Conservation (phyloP, 2,329 filamentous ascomycete genomes). For the Chaetothyriales sp. region DNA sequence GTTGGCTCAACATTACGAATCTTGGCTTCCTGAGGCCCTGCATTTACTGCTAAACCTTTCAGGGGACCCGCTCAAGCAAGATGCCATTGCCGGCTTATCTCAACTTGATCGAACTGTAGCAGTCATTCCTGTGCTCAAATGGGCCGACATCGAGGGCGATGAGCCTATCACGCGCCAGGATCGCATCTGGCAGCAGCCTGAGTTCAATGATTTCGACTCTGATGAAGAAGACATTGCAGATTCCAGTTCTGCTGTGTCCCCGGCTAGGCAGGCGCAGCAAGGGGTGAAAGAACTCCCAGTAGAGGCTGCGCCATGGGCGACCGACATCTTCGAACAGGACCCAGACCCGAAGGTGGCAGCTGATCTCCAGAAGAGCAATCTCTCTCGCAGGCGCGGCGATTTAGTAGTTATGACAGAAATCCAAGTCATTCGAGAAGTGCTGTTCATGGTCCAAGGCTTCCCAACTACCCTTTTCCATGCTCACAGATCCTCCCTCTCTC, state of each 20-base stretch:
- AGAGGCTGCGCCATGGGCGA: neutral
- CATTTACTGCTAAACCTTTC: constrained; percentile 69
- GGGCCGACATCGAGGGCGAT: constrained; percentile 65
- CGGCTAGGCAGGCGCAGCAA: neutral
- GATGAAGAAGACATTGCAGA: constrained; percentile 18
- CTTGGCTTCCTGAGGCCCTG: constrained; percentile 67
- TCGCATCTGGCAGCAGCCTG: constrained; percentile 55
- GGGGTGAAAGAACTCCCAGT: neutral
- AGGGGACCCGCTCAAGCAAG: constrained; percentile 58
- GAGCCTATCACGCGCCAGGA: constrained; percentile 58
- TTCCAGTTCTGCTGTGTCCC: constrained; percentile 6
- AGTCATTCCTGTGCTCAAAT: constrained; percentile 41
- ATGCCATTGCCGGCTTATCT: neutral
- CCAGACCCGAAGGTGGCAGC: neutral
- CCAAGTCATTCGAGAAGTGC: constrained; percentile 58
- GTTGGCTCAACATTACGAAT: constrained; percentile 40
- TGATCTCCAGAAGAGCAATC: neutral
- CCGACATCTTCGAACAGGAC: neutral
- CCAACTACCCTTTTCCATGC: constrained; percentile 56
- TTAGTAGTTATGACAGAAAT: constrained; percentile 46
- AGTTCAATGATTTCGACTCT: constrained; percentile 51
- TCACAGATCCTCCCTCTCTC: constrained; percentile 8
- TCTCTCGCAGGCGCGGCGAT: neutral
- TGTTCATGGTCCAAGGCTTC: constrained; percentile 76
- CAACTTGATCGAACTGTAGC: neutral